Base-by-base conservation (phyloP, 148 eudicot species). In the Camellia sinensis region DNA sequence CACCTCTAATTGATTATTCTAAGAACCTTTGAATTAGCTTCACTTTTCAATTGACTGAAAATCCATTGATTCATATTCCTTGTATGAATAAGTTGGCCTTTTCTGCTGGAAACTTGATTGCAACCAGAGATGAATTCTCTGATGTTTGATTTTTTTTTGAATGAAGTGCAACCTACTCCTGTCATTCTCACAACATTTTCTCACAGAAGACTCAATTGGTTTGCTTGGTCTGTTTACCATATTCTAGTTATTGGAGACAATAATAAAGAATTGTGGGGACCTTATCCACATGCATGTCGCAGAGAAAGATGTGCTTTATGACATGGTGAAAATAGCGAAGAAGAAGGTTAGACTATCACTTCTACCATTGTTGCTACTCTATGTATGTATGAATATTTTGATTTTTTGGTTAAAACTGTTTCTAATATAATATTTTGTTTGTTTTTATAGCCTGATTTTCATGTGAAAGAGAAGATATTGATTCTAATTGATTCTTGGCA, bases 241-340 rank as follows among this genome's bases (percentile, higher is more conserved):
- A 45, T 74, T 78, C 41, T 80, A 96, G 99, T 84, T 96, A 73
- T 86, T 96, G 90, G 99, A 96, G 90, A 92, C 99, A 11, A 78
- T 96, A 53, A 86, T 96, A 71, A 96, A 96, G 94, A 96, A 96
- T 78, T 96, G 98, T 67, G 97, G 97, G 59, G 98, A 96, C 65
- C 82, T 92, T 67, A 92, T 96, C 83, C 99, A 96, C 82, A 91
- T 93, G 97, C 97, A 93, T 84, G 99, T 96, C 46, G 99, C 98
- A 54, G 99, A 95, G 90, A 96, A 82, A 89, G 96, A 89, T 78
- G 76, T 96, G 56, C 98, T 90, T 63, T 93, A 89, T 80, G 98
- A 90, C 71, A 96, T 96, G 97, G 98, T 91, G 85, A 92, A 84
- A 83, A 89, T 96, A 57, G 92, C 83, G 41, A 92, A 85, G 80